Percentiles rank a stretch among this genome's conserved stretches.
Conservation (phyloP, 352 stramenopile genomes). For the Globisporangium canariense region DNA sequence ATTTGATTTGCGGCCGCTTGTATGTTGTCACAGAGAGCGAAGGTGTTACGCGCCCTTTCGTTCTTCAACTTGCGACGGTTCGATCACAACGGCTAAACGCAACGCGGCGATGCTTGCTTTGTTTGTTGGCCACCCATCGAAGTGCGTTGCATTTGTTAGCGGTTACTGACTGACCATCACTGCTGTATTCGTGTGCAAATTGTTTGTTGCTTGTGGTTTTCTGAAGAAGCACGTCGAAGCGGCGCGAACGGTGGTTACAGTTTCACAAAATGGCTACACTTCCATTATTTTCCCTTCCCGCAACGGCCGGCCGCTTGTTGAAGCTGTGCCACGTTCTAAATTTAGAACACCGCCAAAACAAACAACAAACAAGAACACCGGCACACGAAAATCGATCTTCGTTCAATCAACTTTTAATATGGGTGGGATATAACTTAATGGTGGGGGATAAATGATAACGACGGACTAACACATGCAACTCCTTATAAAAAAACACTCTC, state of each 20-base stretch:
- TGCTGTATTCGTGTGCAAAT: too few species aligned
- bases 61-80: conserved; percentile 10
- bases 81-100: not conserved
- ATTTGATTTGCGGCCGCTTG: not conserved
- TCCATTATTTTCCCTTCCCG: too few species aligned
- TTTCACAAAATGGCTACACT: too few species aligned
- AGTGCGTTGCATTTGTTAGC: too few species aligned
- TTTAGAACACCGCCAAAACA: not conserved
- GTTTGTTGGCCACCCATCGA: too few species aligned
- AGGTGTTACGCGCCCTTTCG: not conserved
- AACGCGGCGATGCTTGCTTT: too few species aligned
- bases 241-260: not conserved
- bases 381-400: not conserved
- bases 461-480: not conserved
- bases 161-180: too few species aligned
- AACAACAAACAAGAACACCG: not conserved
- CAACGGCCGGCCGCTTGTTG: too few species aligned
- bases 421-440: not conserved
- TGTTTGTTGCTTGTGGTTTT: not conserved
- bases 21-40: not conserved
- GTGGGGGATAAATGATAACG: conserved; percentile 2
- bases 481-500: not conserved
- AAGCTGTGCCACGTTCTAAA: too few species aligned
- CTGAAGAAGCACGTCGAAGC: not conserved
- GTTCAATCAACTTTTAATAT: not conserved